Percentiles rank a stretch among this genome's conserved stretches.
Conservation (phyloP, 805 yeast genomes). For the Jamesozyma gamospora region DNA sequence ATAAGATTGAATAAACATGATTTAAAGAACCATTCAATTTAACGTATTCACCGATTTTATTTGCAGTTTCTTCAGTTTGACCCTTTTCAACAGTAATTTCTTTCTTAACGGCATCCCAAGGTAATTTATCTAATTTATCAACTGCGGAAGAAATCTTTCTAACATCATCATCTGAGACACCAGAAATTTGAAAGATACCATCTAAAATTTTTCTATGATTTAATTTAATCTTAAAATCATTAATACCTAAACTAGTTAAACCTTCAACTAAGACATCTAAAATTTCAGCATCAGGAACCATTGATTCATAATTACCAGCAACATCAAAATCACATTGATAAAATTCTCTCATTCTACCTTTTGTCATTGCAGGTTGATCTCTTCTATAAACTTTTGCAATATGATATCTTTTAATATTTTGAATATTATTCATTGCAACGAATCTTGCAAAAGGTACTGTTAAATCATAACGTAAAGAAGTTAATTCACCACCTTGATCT, state of each 20-base stretch:
- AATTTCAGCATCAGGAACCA: conserved; percentile 95
- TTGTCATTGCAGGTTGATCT: conserved; percentile 99
- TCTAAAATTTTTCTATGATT: conserved; percentile 94
- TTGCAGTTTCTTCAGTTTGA: conserved; percentile 87
- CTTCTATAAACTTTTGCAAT: conserved; percentile 98
- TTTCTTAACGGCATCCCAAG: conserved; percentile 89
- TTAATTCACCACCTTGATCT: conserved; percentile 97
- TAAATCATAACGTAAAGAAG: conserved; percentile 89
- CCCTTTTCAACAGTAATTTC: conserved; percentile 90
- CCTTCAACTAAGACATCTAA: conserved; percentile 79
- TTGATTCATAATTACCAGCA: conserved; percentile 84
- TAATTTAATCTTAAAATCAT: conserved; percentile 81
- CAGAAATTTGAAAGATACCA: conserved; percentile 91
- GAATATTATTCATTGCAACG: conserved; percentile 90
- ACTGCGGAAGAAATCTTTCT: conserved; percentile 91
- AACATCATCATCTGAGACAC: conserved; percentile 88
- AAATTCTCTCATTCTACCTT: conserved; percentile 99
- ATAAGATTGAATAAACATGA: conserved; percentile 48
- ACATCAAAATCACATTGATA: conserved; percentile 98
- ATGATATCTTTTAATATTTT: conserved; percentile 86
- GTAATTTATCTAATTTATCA: conserved; percentile 88
- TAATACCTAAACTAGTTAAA: conserved; percentile 69
- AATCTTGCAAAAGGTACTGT: conserved; percentile 98
- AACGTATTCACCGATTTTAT: conserved; percentile 84
- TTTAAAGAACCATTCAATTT: conserved; percentile 69